Evolutionary conservation across 1,284 basidiomycete species (phyloP).

Genomic region (Agaricales sp.): DNA sequence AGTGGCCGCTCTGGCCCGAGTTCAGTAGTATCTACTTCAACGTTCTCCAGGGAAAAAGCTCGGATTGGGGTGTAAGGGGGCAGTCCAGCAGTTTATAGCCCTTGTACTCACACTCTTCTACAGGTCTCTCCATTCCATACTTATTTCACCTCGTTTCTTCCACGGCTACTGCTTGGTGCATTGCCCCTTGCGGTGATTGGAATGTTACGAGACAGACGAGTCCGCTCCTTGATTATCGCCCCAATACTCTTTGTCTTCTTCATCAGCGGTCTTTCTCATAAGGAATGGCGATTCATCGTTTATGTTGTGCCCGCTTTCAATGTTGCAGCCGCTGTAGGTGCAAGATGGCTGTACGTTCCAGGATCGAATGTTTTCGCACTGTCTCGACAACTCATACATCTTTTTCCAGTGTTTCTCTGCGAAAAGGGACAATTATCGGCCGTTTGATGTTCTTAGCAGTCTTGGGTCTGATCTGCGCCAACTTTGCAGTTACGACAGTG

Average conservation of each 20-base stretch:
- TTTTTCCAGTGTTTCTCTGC: constrained; percentile 29
- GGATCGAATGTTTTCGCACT: constrained; percentile 2
- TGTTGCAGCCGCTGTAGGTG: constrained; percentile 62
- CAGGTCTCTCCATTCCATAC: constrained; percentile 65
- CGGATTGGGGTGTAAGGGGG: constrained; percentile 82
- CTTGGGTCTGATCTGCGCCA: constrained; percentile 37
- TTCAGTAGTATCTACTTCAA: constrained; percentile 79
- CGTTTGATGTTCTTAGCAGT: constrained; percentile 33
- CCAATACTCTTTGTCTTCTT: constrained; percentile 46
- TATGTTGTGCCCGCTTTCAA: constrained; percentile 84
- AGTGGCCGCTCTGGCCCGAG: constrained; percentile 79
- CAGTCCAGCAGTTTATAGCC: constrained; percentile 4
- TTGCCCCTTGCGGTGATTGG: constrained; percentile 57
- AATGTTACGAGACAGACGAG: constrained; percentile 31
- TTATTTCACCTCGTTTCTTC: constrained; percentile 67
- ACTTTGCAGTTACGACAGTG: constrained; percentile 40
- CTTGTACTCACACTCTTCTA: constrained; percentile 3
- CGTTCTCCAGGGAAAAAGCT: constrained; percentile 75
- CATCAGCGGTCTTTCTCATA: constrained; percentile 76
- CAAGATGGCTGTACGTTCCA: constrained; percentile 45
- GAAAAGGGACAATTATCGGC: constrained; percentile 33
- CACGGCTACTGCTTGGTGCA: constrained; percentile 68
- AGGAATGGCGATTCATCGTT: constrained; percentile 94
- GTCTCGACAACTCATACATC: neutral
- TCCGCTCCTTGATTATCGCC: constrained; percentile 42